Percentiles rank a stretch among this genome's conserved stretches.
phyloP scores from a whole-genome alignment of 371 early-diverging fungal genomes.

The Mortierella sp. region DNA sequence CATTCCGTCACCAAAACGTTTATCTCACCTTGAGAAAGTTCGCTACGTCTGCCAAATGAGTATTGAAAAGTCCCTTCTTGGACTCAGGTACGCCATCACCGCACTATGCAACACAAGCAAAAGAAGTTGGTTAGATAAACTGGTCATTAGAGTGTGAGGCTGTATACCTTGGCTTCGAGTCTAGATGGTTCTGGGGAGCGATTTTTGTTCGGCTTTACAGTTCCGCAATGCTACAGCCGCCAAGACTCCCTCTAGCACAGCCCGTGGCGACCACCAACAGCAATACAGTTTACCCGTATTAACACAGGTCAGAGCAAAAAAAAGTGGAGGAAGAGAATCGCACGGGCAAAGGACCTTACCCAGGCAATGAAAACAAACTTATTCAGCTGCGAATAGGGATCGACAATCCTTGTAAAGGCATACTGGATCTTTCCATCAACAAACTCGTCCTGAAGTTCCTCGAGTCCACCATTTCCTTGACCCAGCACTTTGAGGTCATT shows the following conservation, averaged over 20 bases:
- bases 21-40: conserved; percentile 76
- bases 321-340: not conserved
- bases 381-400: conserved; percentile 87
- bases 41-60: conserved; percentile 84
- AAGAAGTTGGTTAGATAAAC: not conserved
- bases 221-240: not conserved
- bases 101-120: conserved; percentile 63
- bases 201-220: not conserved
- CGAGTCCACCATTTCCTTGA: conserved; percentile 82
- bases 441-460: conserved; percentile 92
- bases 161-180: not conserved
- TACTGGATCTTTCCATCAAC: conserved; percentile 90
- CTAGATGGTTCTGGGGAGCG: not conserved
- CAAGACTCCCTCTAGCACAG: not conserved
- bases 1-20: no score
- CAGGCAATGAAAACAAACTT: conserved; percentile 95
- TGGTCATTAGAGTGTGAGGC: not conserved
- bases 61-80: conserved; percentile 88
- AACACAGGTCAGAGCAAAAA: not conserved
- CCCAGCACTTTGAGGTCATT: conserved; percentile 83
- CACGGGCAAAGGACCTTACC: conserved; percentile 66
- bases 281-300: not conserved
- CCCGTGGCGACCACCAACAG: not conserved
- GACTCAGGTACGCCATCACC: conserved; percentile 94
- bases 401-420: conserved; percentile 86